phyloP scores from a whole-genome alignment of 202 grass and related monocot genomes.

The Schoenoplectus triqueter region DNA sequence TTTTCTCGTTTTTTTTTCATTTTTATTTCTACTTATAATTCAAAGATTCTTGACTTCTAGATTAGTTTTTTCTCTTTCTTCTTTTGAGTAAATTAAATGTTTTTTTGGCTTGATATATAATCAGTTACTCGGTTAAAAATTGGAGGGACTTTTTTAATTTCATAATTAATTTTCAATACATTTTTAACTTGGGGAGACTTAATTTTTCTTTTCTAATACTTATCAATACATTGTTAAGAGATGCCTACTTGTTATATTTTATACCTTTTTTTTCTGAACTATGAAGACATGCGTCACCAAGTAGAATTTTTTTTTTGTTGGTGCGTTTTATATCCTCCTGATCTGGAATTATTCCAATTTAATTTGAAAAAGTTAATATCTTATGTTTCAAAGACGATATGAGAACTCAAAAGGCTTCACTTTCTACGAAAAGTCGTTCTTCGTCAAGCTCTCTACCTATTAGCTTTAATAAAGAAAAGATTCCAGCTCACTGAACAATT shows the following conservation, averaged over 20 bases:
- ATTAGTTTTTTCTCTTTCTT: not conserved
- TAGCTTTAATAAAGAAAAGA: not conserved
- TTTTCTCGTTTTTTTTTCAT: not conserved
- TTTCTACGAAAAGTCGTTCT: not conserved
- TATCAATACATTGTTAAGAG: not conserved
- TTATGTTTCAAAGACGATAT: not conserved
- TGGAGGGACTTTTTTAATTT: not conserved
- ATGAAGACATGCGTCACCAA: not conserved
- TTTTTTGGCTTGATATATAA: not conserved
- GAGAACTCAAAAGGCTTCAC: not conserved
- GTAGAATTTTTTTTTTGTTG: not conserved
- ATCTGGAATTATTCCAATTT: not conserved
- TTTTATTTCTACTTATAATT: not conserved
- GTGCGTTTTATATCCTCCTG: not conserved
- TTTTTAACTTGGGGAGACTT: not conserved
- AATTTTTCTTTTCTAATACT: not conserved
- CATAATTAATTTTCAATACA: not conserved
- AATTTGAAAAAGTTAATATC: not conserved
- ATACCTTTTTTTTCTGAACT: conserved; percentile 2
- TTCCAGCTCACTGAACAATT: not conserved
- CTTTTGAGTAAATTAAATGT: not conserved
- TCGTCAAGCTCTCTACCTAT: not conserved
- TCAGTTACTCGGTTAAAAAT: not conserved
- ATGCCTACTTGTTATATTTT: not conserved
- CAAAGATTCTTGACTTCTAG: not conserved